Percentiles rank a stretch among this genome's conserved stretches.
Evolutionary conservation across 225 moss, liverwort and hornwort species (phyloP).

Genomic region (Lunularia cruciata): DNA sequence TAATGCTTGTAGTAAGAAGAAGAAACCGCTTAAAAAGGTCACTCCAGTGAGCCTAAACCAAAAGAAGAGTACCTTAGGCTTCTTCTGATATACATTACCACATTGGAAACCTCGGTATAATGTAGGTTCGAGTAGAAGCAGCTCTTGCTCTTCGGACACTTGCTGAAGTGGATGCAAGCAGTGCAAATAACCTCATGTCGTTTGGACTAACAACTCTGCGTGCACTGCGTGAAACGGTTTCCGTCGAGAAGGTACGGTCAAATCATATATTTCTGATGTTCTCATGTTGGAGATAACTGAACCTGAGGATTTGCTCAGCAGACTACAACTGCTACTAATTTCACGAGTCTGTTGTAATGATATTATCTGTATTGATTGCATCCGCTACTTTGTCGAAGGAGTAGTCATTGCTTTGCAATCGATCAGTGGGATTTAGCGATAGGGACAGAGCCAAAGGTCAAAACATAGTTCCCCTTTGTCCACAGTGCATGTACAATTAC

Average conservation of each 20-base stretch:
- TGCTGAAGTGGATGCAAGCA: conserved; percentile 95
- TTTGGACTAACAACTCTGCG: conserved; percentile 94
- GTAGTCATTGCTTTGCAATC: too few species aligned
- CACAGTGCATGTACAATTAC: background rate
- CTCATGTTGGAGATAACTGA: background rate
- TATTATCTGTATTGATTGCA: too few species aligned
- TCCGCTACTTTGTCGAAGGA: too few species aligned
- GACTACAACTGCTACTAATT: too few species aligned
- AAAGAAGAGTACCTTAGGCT: background rate
- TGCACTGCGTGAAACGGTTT: conserved; percentile 84
- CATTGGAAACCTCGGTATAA: background rate
- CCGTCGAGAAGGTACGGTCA: conserved; percentile 85
- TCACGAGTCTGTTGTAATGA: too few species aligned
- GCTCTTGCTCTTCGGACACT: conserved; percentile 89
- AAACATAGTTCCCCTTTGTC: too few species aligned
- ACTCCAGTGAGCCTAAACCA: too few species aligned
- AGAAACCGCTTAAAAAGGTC: too few species aligned
- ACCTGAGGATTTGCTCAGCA: too few species aligned
- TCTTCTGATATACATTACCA: background rate
- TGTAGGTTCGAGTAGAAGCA: conserved; percentile 96
- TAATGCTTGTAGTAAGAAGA: too few species aligned
- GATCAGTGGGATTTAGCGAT: too few species aligned
- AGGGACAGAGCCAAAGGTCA: too few species aligned
- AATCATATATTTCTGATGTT: background rate
- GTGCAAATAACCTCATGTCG: conserved; percentile 87